phyloP scores from a whole-genome alignment of 2,329 filamentous ascomycete genomes.

The Aspergillus aculeatus region DNA sequence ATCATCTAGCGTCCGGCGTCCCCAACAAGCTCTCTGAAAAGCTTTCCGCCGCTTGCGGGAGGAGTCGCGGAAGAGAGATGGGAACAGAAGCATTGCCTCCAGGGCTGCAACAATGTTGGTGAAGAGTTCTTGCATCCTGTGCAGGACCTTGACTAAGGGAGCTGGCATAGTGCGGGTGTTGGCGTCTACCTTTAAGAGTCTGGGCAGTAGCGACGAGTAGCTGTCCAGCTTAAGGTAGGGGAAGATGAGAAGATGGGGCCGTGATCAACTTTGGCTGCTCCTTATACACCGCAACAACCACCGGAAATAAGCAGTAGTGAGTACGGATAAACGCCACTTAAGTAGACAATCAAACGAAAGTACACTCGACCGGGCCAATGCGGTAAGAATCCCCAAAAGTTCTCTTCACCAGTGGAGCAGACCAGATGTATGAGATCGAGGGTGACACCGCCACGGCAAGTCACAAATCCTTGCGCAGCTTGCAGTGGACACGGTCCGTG shows the following conservation, averaged over 20 bases:
- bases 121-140: slow-evolving; percentile 43
- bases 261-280: slow-evolving; percentile 13
- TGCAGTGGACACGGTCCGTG: slow-evolving; percentile 14
- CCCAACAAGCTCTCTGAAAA: slow-evolving; percentile 36
- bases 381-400: background rate
- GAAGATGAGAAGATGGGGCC: slow-evolving; percentile 1
- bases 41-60: slow-evolving; percentile 33
- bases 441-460: slow-evolving; percentile 20
- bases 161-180: slow-evolving; percentile 30
- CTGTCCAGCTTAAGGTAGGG: slow-evolving; percentile 5
- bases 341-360: background rate
- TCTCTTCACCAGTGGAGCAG: slow-evolving; percentile 17
- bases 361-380: background rate
- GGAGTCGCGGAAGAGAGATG: slow-evolving; percentile 37
- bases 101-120: slow-evolving; percentile 40
- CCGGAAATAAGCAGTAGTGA: slow-evolving; percentile 10
- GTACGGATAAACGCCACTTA: slow-evolving; percentile 8
- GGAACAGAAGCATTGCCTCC: slow-evolving; percentile 43
- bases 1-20: slow-evolving; percentile 38
- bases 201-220: background rate
- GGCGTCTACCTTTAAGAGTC: background rate
- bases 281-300: slow-evolving; percentile 13
- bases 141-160: slow-evolving; percentile 40
- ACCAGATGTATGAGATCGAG: slow-evolving; percentile 21
- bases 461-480: slow-evolving; percentile 11